These are phyloP conservation scores for Iris pallida DNA, from an alignment of 116 monocot genomes.

Conservation along the genomic window DNA sequence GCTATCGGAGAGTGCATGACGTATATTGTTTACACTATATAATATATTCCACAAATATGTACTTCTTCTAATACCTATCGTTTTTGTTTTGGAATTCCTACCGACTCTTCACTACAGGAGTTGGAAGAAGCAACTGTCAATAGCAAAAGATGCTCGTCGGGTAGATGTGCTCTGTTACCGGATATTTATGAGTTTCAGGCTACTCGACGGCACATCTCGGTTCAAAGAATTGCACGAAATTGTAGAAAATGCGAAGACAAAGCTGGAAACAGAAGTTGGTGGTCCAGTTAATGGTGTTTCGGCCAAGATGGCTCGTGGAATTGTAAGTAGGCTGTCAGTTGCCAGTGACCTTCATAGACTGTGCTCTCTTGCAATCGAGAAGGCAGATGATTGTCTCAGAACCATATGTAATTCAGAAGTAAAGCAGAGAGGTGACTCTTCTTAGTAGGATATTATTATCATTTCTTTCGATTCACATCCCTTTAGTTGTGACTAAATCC, in stretches of 20 bases:
- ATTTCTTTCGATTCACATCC: neutral
- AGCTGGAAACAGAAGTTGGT: conserved; percentile 90
- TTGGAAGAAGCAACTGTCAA: conserved; percentile 89
- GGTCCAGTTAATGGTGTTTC: conserved; percentile 78
- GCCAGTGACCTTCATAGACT: conserved; percentile 74
- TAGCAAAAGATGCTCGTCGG: conserved; percentile 91
- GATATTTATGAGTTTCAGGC: conserved; percentile 71
- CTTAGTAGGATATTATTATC: neutral
- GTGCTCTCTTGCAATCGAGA: conserved; percentile 75
- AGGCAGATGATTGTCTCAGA: conserved; percentile 72
- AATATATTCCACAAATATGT: neutral
- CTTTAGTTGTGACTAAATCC: neutral
- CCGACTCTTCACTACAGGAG: conserved; percentile 37
- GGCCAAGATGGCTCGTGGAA: conserved; percentile 91
- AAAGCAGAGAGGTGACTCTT: conserved; percentile 40
- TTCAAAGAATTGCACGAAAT: conserved; percentile 79
- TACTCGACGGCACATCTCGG: conserved; percentile 63
- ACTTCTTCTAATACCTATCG: neutral
- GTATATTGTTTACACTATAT: too few species aligned
- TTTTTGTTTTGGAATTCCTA: conserved; percentile 1
- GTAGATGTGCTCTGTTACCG: conserved; percentile 88
- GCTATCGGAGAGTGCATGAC: too few species aligned
- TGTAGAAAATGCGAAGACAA: conserved; percentile 69
- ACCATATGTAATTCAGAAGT: conserved; percentile 20
- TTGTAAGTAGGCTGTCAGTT: conserved; percentile 81